Evolutionary conservation across 164 flowering plant genomes (phyloP).

Genomic region (Vitis labrusca): DNA sequence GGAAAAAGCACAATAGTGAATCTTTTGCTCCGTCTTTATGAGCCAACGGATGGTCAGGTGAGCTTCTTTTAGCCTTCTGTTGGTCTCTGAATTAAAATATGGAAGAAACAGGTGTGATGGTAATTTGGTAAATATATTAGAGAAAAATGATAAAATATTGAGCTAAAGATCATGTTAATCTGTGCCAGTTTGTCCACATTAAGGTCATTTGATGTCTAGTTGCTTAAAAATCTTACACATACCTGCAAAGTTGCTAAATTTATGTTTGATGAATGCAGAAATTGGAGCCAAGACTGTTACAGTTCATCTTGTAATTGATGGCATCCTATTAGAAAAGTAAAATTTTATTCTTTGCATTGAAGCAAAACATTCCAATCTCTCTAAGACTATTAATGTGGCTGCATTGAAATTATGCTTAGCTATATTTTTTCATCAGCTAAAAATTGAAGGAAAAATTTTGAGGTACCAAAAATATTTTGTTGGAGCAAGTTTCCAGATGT

Average conservation of each 20-base stretch:
- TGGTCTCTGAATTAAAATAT: background rate
- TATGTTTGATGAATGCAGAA: too few species aligned
- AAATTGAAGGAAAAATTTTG: too few species aligned
- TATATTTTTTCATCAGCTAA: too few species aligned
- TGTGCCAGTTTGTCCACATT: background rate
- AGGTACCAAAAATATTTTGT: too few species aligned
- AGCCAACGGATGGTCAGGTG: constrained; percentile 91
- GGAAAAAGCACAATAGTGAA: constrained; percentile 92
- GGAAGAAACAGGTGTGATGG: background rate
- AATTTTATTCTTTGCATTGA: too few species aligned
- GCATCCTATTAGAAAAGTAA: too few species aligned
- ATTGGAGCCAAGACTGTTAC: too few species aligned
- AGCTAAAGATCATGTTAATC: background rate
- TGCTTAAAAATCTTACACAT: background rate
- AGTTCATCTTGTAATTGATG: too few species aligned
- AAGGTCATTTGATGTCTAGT: background rate
- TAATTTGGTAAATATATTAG: background rate
- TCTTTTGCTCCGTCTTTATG: constrained; percentile 89
- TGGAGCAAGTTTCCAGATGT: too few species aligned
- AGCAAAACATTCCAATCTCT: too few species aligned
- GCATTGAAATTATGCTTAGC: too few species aligned
- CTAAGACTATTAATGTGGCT: too few species aligned
- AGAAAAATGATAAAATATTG: background rate
- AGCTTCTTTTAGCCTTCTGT: constrained; percentile 4
- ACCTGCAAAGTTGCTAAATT: background rate